phyloP scores from a whole-genome alignment of 1,139 yeast species.

The Saccharomyces hybrid region DNA sequence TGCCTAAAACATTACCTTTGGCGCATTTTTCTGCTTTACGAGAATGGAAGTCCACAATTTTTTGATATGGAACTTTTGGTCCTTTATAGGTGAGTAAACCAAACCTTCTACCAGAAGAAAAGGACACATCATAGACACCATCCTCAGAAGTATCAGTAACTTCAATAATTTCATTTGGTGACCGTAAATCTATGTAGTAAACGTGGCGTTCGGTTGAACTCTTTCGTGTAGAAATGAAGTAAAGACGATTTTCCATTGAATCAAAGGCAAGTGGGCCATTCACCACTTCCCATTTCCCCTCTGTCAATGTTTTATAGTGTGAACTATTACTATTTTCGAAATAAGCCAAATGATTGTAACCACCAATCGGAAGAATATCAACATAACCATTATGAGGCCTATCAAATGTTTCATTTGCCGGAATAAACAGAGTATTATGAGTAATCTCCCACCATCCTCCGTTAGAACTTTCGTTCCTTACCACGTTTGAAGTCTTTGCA shows the following conservation, averaged over 20 bases:
- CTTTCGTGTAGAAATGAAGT: slow-evolving; percentile 57
- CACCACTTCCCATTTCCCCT: slow-evolving; percentile 66
- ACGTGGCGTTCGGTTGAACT: slow-evolving; percentile 57
- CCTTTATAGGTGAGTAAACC: slow-evolving; percentile 54
- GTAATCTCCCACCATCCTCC: slow-evolving; percentile 77
- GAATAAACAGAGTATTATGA: slow-evolving; percentile 61
- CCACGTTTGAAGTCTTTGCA: slow-evolving; percentile 29
- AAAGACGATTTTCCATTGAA: slow-evolving; percentile 45
- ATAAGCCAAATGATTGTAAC: slow-evolving; percentile 65
- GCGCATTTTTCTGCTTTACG: slow-evolving; percentile 13
- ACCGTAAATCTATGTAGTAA: slow-evolving; percentile 40
- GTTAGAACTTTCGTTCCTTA: slow-evolving; percentile 41
- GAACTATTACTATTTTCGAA: slow-evolving; percentile 47
- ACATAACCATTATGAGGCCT: slow-evolving; percentile 54
- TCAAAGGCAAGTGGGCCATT: slow-evolving; percentile 57
- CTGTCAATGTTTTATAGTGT: slow-evolving; percentile 47
- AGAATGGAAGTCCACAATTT: slow-evolving; percentile 44
- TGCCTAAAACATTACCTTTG: slow-evolving; percentile 25
- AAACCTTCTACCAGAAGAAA: slow-evolving; percentile 60
- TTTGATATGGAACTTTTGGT: slow-evolving; percentile 60
- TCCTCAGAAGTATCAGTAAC: slow-evolving; percentile 49
- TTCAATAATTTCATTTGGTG: slow-evolving; percentile 38
- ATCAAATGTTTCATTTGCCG: slow-evolving; percentile 42
- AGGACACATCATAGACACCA: slow-evolving; percentile 64
- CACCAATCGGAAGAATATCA: slow-evolving; percentile 60